Conservation (phyloP, 306 rosid species). For the Castanospermum australe region DNA sequence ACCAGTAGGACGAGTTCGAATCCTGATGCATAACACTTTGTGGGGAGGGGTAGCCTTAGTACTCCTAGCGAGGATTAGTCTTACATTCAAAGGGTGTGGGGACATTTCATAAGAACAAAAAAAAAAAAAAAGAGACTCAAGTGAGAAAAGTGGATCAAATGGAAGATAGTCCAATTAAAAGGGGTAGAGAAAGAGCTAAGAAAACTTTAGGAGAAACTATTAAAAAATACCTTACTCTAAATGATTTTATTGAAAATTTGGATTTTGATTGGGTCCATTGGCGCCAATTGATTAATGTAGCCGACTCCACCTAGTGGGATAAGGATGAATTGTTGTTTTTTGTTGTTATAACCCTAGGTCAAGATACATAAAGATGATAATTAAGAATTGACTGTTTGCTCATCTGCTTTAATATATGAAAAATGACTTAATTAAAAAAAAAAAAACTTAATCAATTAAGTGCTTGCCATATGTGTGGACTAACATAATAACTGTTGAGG, state of each 20-base stretch:
- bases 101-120: too few species aligned
- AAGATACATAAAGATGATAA: background rate
- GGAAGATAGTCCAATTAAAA: background rate
- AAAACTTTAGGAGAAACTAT: background rate
- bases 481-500: background rate
- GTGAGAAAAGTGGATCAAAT: too few species aligned
- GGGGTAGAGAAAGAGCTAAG: background rate
- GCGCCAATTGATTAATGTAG: background rate
- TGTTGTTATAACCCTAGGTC: slow-evolving; percentile 16
- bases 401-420: background rate
- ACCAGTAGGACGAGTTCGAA: too few species aligned
- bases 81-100: too few species aligned
- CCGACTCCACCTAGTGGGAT: background rate
- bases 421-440: background rate
- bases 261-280: background rate
- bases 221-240: background rate
- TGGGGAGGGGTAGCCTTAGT: too few species aligned
- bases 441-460: background rate
- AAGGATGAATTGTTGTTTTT: background rate
- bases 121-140: too few species aligned
- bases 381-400: slow-evolving; percentile 9
- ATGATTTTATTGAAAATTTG: slow-evolving; percentile 4
- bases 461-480: background rate
- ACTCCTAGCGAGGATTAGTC: too few species aligned
- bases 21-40: too few species aligned